Evolutionary conservation across 2,329 filamentous ascomycete genomes (phyloP), one percentile per base, ranked within the genome.

Genomic region (Neocatenulostroma microsporum): DNA sequence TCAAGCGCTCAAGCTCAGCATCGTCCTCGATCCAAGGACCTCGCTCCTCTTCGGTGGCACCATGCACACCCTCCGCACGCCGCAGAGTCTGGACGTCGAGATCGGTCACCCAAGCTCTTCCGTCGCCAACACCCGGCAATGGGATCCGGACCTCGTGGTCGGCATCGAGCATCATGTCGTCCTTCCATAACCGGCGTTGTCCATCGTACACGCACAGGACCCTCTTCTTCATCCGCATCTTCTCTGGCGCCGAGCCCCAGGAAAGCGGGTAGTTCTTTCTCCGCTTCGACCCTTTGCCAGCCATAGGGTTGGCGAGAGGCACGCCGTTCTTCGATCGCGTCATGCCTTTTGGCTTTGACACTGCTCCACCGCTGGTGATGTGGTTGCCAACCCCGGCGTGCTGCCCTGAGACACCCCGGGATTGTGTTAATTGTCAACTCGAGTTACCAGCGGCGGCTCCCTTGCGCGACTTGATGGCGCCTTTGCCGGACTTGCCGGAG

Each of bases 201-300:
- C 91, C 91, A 56, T 96, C 87, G 54, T 93, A 98, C 14, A 94
- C 84, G 46, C 86, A 86, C 54, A 96, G 72, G 37, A 95, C 86
- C 19, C 91, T 84, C 76, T 95, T 95, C 77, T 93, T 95, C 78
- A 94, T 93, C n/a, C n/a, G n/a, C 85, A 96, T 94, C 68, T 91
- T 87, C 54, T 85, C 83, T 54, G 84, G 80, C 45, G 88, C 77
- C 53, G 88, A 91, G 35, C 91, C 89, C 91, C 91, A 98, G 2
- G 84, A 88, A 0, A 84, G 78, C 10, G 91, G 91, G 60, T 94
- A 96, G 61, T 94, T 85, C 61, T 87, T 88, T 48, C 87, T 79
- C 70, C 86, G 89, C 72, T 93, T 94, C 64, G 86, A 84, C 38
- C 84, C 79, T 20, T 63, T 63, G 34, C 37, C 60, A 44, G 26